A percentile compares a stretch with the other conserved stretches of the same genome.
phyloP scores from a whole-genome alignment of 2,329 filamentous ascomycete species.

The Aspergillus eucalypticola region DNA sequence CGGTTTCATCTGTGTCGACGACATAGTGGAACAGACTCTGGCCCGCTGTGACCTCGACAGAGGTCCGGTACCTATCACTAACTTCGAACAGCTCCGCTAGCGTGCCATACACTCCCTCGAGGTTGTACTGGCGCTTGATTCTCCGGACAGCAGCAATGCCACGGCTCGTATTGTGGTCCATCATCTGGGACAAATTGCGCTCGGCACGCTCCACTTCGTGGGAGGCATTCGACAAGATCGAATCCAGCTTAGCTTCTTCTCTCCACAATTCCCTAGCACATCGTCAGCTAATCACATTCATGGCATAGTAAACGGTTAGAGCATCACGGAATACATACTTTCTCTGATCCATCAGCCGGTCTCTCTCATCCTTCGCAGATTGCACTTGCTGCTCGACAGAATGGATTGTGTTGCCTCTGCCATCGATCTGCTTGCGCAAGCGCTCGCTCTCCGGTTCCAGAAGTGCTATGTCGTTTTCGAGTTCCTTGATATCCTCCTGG shows the following conservation, averaged over 20 bases:
- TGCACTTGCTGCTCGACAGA: conserved; percentile 72
- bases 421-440: conserved; percentile 72
- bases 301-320: not conserved
- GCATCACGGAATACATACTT: conserved; percentile 53
- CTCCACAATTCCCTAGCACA: conserved; percentile 66
- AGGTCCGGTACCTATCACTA: conserved; percentile 78
- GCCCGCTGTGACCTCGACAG: conserved; percentile 90
- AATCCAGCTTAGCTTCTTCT: conserved; percentile 83
- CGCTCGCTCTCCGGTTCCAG: conserved; percentile 72
- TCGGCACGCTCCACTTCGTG: conserved; percentile 78
- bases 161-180: conserved; percentile 84
- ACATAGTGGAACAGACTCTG: conserved; percentile 94
- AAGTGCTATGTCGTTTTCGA: conserved; percentile 69
- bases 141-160: conserved; percentile 84
- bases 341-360: conserved; percentile 79
- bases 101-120: conserved; percentile 88
- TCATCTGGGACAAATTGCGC: conserved; percentile 73
- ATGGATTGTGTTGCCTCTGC: conserved; percentile 73
- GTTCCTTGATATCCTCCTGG: conserved; percentile 73
- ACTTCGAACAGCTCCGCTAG: conserved; percentile 91
- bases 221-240: conserved; percentile 71
- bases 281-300: conserved; percentile 12
- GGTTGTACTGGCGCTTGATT: conserved; percentile 74
- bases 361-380: conserved; percentile 73
- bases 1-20: conserved; percentile 87